A percentile compares a stretch with the other conserved stretches of the same genome.
These are phyloP conservation scores for Striga asiatica DNA, from an alignment of 257 asterid species.

Conservation along the genomic window DNA sequence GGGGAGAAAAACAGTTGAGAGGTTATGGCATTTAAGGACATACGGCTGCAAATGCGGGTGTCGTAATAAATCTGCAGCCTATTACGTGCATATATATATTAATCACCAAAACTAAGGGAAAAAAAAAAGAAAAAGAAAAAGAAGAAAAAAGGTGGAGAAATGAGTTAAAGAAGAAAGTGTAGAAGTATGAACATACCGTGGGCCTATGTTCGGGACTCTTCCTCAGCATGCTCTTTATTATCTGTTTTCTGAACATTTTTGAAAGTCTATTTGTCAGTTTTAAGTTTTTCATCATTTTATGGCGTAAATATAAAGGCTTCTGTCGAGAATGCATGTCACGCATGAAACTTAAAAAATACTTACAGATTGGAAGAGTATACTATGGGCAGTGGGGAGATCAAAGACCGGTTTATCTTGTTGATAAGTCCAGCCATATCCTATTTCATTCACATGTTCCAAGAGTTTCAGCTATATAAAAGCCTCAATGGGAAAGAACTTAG, in stretches of 20 bases:
- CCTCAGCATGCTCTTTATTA: conserved; percentile 88
- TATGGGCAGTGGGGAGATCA: conserved; percentile 55
- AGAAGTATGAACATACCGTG: conserved; percentile 38
- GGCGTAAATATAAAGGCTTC: background rate
- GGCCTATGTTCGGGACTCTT: conserved; percentile 92
- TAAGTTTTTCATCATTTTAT: background rate
- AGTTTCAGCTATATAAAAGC: conserved; percentile 9
- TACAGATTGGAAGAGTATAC: conserved; percentile 80
- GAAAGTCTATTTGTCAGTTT: background rate
- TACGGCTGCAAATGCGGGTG: conserved; percentile 83
- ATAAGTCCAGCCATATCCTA: conserved; percentile 90
- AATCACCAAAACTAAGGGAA: background rate
- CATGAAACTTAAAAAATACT: conserved; percentile 21
- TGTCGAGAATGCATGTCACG: background rate
- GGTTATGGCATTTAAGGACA: conserved; percentile 69
- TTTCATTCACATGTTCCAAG: conserved; percentile 11
- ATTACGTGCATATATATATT: background rate
- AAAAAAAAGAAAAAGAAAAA: background rate
- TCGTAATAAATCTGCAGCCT: conserved; percentile 91
- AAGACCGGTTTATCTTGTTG: conserved; percentile 76
- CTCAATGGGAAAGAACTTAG: too few relatives aligned
- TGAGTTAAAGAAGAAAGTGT: background rate
- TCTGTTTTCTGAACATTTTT: conserved; percentile 67
- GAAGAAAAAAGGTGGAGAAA: background rate
- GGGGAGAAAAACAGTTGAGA: conserved; percentile 76